Conservation (phyloP, 306 rosid species). For the Rubus parviflorus region DNA sequence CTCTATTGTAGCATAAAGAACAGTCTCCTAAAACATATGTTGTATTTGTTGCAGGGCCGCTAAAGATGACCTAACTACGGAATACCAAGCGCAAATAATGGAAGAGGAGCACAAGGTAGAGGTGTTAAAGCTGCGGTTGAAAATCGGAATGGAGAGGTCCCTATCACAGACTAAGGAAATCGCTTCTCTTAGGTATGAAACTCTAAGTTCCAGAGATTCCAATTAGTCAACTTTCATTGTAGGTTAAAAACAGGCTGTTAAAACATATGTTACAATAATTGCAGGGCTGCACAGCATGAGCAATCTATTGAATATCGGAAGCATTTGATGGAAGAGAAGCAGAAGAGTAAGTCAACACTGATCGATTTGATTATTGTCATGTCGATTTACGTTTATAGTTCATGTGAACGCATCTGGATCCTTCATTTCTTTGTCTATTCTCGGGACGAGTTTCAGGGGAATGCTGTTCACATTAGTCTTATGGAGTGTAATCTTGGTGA, state of each 20-base stretch:
- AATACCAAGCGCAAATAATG: not conserved
- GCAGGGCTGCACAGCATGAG: not conserved
- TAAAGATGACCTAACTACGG: not conserved
- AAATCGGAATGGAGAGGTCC: not conserved
- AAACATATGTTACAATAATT: not conserved
- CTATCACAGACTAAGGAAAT: not conserved
- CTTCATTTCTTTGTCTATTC: not conserved
- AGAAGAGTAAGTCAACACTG: not conserved
- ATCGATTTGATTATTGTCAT: not conserved
- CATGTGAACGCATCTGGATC: not conserved
- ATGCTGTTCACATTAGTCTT: not conserved
- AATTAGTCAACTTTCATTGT: not conserved
- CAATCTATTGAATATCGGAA: not conserved
- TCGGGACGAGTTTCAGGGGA: not conserved
- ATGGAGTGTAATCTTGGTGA: not conserved
- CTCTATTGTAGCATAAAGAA: not conserved
- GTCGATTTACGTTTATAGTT: not conserved
- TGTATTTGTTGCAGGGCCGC: not conserved
- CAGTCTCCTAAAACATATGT: not conserved
- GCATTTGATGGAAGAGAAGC: constrained; percentile 4
- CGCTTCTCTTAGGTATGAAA: not conserved
- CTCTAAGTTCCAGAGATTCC: not conserved
- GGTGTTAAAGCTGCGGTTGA: constrained; percentile 2
- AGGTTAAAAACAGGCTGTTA: not conserved
- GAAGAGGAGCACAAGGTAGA: constrained; percentile 2